Conservation (phyloP, 2,329 filamentous ascomycete genomes). For the Alternaria gaisen region DNA sequence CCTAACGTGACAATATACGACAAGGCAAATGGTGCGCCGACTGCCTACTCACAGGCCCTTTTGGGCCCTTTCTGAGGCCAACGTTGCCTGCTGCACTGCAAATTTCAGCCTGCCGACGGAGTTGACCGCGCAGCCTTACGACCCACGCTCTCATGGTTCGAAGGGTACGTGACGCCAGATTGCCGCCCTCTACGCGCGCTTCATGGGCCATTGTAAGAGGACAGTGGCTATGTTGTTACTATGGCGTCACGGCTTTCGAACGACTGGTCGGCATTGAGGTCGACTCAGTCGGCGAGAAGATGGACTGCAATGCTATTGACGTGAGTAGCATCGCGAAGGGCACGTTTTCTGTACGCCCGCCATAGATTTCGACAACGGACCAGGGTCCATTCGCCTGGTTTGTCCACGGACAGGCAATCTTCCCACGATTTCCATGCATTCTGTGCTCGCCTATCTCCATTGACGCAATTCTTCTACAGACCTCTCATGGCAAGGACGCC, state of each 20-base stretch:
- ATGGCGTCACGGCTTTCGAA: background rate
- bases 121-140: slow-evolving; percentile 11
- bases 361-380: background rate
- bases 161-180: background rate
- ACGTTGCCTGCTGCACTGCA: slow-evolving; percentile 8
- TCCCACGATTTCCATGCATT: background rate
- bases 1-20: background rate
- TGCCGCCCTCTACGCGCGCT: slow-evolving; percentile 7
- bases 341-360: background rate
- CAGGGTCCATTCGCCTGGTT: background rate
- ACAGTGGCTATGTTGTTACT: background rate
- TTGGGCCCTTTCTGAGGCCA: background rate
- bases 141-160: background rate
- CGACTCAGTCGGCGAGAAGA: background rate
- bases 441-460: background rate
- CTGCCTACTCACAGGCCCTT: slow-evolving; percentile 4
- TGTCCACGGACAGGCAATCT: background rate
- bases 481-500: background rate
- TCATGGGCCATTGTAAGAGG: background rate
- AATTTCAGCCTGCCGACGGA: slow-evolving; percentile 2
- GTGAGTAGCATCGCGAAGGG: background rate
- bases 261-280: background rate
- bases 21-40: slow-evolving; percentile 19
- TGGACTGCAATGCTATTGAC: background rate
- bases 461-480: background rate